Percentiles rank a stretch among this genome's conserved stretches.
These are phyloP conservation scores for Sporothrix variecibatus DNA, from an alignment of 2,329 filamentous ascomycete species.

Conservation along the genomic window DNA sequence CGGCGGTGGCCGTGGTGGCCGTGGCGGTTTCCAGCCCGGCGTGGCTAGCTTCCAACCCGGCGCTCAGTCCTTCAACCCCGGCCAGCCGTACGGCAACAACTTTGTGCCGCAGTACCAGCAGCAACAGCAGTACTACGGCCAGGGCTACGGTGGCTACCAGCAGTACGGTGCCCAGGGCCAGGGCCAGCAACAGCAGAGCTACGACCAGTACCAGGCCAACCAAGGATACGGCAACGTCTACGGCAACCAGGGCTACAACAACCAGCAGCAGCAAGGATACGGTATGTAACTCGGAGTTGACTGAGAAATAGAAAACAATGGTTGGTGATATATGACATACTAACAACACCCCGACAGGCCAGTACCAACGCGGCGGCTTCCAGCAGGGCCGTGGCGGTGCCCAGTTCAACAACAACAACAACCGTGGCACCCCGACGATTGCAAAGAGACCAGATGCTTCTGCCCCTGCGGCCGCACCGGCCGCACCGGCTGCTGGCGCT, in stretches of 20 bases:
- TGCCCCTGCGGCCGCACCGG: conserved; percentile 40
- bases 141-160: conserved; percentile 39
- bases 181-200: conserved; percentile 32
- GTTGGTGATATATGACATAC: neutral
- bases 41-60: conserved; percentile 73
- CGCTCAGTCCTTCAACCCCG: conserved; percentile 62
- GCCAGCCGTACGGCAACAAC: conserved; percentile 58
- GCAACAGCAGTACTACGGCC: conserved; percentile 29
- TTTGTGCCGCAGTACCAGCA: conserved; percentile 44
- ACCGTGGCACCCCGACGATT: conserved; percentile 57
- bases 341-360: neutral
- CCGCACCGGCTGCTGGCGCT: conserved; percentile 46
- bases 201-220: conserved; percentile 46
- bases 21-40: conserved; percentile 62
- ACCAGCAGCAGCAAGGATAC: conserved; percentile 47
- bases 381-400: conserved; percentile 41
- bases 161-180: conserved; percentile 50
- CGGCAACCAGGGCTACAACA: conserved; percentile 27
- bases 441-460: conserved; percentile 61
- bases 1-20: conserved; percentile 24
- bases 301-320: too few relatives aligned
- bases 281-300: neutral
- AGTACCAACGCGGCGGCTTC: conserved; percentile 36
- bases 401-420: conserved; percentile 29
- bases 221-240: conserved; percentile 36